These are phyloP conservation scores for Trametes polyzona DNA, from an alignment of 1,284 basidiomycete species.

Conservation along the genomic window DNA sequence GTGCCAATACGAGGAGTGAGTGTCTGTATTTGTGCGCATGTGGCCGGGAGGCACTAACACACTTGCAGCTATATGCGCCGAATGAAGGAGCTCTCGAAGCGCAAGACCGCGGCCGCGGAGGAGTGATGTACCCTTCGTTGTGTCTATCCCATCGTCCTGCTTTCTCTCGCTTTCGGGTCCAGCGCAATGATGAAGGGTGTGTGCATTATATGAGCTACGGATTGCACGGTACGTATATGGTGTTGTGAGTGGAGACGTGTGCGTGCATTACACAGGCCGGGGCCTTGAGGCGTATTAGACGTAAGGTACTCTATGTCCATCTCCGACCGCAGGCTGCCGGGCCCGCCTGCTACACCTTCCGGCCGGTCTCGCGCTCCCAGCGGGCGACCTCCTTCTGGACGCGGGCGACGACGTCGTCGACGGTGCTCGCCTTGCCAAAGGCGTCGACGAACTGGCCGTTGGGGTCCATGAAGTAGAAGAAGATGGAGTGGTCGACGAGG, in stretches of 20 bases:
- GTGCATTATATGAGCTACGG: not conserved
- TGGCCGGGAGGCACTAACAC: not conserved
- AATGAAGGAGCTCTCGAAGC: conserved; percentile 80
- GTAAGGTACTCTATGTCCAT: conserved; percentile 1
- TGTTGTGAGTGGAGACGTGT: conserved; percentile 7
- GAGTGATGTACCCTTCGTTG: conserved; percentile 25
- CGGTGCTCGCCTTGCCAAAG: conserved; percentile 84
- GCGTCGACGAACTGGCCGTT: conserved; percentile 95
- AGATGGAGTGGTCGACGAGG: conserved; percentile 96
- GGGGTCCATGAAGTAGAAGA: conserved; percentile 99
- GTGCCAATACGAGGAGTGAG: conserved; percentile 91
- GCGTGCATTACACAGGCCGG: not conserved
- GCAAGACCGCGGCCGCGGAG: conserved; percentile 66
- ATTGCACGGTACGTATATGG: not conserved
- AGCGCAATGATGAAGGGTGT: not conserved
- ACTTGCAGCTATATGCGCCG: conserved; percentile 76
- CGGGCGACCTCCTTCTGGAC: conserved; percentile 60
- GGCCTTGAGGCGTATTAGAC: not conserved
- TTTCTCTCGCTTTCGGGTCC: conserved; percentile 3
- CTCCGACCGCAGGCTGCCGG: not conserved
- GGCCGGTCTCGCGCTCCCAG: conserved; percentile 53
- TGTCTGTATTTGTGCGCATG: conserved; percentile 24
- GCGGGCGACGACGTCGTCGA: conserved; percentile 71
- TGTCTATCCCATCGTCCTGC: conserved; percentile 9
- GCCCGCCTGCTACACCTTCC: conserved; percentile 32